These are phyloP conservation scores for Caloboletus inedulis DNA, from an alignment of 1,284 basidiomycete species.

Conservation along the genomic window DNA sequence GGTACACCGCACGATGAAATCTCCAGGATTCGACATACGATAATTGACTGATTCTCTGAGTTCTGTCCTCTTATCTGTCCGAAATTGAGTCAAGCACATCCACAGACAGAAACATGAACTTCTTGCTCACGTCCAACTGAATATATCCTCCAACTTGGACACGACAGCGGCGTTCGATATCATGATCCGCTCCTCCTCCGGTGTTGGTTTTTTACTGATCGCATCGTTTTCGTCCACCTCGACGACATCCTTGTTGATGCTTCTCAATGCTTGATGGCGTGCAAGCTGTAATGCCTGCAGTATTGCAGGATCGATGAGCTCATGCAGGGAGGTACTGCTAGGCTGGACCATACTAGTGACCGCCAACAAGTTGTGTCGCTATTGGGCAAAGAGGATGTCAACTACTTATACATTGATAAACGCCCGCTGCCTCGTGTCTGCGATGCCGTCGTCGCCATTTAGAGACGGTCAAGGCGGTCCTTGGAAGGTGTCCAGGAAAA, in stretches of 20 bases:
- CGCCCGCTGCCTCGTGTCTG: neutral
- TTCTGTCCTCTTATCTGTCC: slow-evolving; percentile 34
- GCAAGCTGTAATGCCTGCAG: slow-evolving; percentile 16
- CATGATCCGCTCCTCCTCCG: slow-evolving; percentile 24
- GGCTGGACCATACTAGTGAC: neutral
- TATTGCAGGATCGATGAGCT: slow-evolving; percentile 11
- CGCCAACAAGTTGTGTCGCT: too few relatives aligned
- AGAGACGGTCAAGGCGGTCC: too few relatives aligned
- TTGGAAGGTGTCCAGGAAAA: too few relatives aligned
- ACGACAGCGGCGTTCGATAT: slow-evolving; percentile 22
- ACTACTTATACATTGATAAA: neutral
- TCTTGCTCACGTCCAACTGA: slow-evolving; percentile 32
- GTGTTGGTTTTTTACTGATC: slow-evolving; percentile 18
- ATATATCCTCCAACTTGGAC: slow-evolving; percentile 33
- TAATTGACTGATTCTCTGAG: slow-evolving; percentile 26
- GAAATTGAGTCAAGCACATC: neutral
- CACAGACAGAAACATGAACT: neutral
- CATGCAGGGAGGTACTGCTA: neutral
- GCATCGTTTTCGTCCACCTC: slow-evolving; percentile 10
- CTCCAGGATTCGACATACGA: slow-evolving; percentile 32
- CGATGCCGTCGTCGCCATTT: neutral
- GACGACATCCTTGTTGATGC: neutral
- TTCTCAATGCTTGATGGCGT: slow-evolving; percentile 8
- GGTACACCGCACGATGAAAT: slow-evolving; percentile 35
- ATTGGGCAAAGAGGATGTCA: neutral